Evolutionary conservation across 768 basidiomycete genomes (phyloP).

Genomic region (Mycena galopus): DNA sequence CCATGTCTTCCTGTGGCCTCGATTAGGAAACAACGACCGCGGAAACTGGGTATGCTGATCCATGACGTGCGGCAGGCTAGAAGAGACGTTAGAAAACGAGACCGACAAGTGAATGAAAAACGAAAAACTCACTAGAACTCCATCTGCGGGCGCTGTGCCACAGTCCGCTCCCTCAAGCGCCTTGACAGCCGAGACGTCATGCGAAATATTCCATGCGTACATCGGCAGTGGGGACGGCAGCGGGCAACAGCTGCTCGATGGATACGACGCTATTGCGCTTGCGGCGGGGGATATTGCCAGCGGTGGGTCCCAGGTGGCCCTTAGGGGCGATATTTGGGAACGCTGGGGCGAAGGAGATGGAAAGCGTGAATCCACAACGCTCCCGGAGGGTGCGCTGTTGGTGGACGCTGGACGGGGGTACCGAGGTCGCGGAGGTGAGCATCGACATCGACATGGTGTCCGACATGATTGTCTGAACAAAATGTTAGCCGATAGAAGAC

Average conservation of each 20-base stretch:
- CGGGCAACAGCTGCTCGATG: neutral
- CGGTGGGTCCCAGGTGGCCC: neutral
- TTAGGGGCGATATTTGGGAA: neutral
- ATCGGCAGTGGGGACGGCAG: neutral
- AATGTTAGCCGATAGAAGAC: neutral
- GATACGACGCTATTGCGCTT: conserved; percentile 22
- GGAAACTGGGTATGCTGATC: no score
- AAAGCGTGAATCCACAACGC: neutral
- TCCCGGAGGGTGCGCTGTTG: neutral
- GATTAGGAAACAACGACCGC: no score
- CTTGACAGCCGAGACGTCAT: neutral
- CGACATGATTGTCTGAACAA: neutral
- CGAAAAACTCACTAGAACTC: neutral
- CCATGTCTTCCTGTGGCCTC: no score
- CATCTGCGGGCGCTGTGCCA: no score
- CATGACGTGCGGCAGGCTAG: no score
- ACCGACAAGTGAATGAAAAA: no score
- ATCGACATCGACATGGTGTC: neutral
- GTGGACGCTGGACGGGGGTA: neutral
- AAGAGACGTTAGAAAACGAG: no score
- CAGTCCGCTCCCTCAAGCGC: no score
- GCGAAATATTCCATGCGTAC: neutral
- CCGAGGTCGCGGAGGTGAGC: neutral
- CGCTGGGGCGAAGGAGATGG: neutral
- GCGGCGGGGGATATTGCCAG: conserved; percentile 7